A percentile compares a stretch with the other conserved stretches of the same genome.
These are phyloP conservation scores for Piromyces finnis DNA, from an alignment of 192 early-diverging fungal species.

Conservation along the genomic window DNA sequence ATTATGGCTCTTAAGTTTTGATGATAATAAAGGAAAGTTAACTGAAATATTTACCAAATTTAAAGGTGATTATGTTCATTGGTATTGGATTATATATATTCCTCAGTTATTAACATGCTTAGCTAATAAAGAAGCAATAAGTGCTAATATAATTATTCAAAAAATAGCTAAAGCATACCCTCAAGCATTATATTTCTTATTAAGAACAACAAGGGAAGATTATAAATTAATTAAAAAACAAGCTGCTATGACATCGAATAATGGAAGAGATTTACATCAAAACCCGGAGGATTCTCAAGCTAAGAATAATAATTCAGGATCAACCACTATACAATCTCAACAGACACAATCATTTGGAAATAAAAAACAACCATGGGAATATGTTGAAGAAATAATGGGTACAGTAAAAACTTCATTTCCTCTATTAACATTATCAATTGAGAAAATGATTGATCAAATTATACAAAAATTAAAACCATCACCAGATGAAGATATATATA, in stretches of 20 bases:
- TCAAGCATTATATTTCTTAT: constrained; percentile 86
- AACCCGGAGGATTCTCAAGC: neutral
- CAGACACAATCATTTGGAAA: constrained; percentile 1
- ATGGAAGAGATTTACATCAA: constrained; percentile 1
- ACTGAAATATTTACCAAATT: constrained; percentile 67
- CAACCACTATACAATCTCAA: neutral
- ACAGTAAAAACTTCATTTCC: constrained; percentile 90
- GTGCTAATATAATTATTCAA: constrained; percentile 63
- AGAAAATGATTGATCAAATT: constrained; percentile 98
- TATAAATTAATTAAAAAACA: constrained; percentile 41
- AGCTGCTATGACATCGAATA: constrained; percentile 2
- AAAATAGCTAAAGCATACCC: constrained; percentile 89
- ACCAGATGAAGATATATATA: constrained; percentile 94
- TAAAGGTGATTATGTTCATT: constrained; percentile 77
- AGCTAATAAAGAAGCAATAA: constrained; percentile 52
- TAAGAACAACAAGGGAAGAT: constrained; percentile 87
- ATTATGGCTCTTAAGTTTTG: constrained; percentile 74
- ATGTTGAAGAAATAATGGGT: constrained; percentile 87
- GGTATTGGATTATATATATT: constrained; percentile 99
- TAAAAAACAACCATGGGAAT: constrained; percentile 55
- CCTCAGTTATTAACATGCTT: constrained; percentile 79
- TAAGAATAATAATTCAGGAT: constrained; percentile 4
- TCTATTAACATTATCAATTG: constrained; percentile 84
- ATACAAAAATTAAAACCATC: constrained; percentile 78
- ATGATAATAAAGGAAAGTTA: constrained; percentile 67